These are phyloP conservation scores for Cicer chorassanicum DNA, from an alignment of 306 rosid genomes.

Conservation along the genomic window DNA sequence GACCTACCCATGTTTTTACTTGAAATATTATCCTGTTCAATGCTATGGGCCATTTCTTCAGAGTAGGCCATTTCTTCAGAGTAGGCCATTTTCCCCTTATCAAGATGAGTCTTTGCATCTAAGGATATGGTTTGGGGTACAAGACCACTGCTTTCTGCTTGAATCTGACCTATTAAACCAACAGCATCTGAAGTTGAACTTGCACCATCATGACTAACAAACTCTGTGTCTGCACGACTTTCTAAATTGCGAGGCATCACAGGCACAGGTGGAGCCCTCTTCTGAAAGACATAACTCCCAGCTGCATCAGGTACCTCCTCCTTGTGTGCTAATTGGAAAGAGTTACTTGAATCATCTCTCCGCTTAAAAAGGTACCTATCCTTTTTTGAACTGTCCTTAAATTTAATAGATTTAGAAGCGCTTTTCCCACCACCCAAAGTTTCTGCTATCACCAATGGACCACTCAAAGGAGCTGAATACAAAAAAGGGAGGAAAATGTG, in stretches of 20 bases:
- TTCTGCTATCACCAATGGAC: slow-evolving; percentile 92
- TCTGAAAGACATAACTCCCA: slow-evolving; percentile 59
- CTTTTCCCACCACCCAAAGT: slow-evolving; percentile 69
- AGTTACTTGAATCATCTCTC: slow-evolving; percentile 69
- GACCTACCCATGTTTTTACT: slow-evolving; percentile 43
- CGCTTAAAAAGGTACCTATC: slow-evolving; percentile 88
- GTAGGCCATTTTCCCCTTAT: slow-evolving; percentile 49
- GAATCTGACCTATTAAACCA: slow-evolving; percentile 44
- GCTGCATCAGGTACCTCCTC: slow-evolving; percentile 63
- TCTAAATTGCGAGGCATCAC: slow-evolving; percentile 43
- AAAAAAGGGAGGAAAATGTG: slow-evolving; percentile 13
- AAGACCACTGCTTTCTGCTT: slow-evolving; percentile 48
- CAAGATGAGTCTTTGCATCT: slow-evolving; percentile 56
- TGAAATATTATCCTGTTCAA: slow-evolving; percentile 37
- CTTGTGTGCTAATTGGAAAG: slow-evolving; percentile 51
- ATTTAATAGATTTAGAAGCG: slow-evolving; percentile 63
- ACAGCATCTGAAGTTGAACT: slow-evolving; percentile 51
- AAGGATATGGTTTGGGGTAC: slow-evolving; percentile 37
- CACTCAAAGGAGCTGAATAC: slow-evolving; percentile 88
- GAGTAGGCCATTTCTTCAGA: slow-evolving; percentile 46
- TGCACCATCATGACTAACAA: slow-evolving; percentile 46
- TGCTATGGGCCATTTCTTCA: slow-evolving; percentile 42
- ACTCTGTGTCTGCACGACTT: slow-evolving; percentile 49
- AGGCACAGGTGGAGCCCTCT: slow-evolving; percentile 59
- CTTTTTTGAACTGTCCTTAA: slow-evolving; percentile 77